Percentiles rank a stretch among this genome's conserved stretches.
Evolutionary conservation across 495 filamentous ascomycete genomes (phyloP).

Genomic region (Penicillium paxilli): DNA sequence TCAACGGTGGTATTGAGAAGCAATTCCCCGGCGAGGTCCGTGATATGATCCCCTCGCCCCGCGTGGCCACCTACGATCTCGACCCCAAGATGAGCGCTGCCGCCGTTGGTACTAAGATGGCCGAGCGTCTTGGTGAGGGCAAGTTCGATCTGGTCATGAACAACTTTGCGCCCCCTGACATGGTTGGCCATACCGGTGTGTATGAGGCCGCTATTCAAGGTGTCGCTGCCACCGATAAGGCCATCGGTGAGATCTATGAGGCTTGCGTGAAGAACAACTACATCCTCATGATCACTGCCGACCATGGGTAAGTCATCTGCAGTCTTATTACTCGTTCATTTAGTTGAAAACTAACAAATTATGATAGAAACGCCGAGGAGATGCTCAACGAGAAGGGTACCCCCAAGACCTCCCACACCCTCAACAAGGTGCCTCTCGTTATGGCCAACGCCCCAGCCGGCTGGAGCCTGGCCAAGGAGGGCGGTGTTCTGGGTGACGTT

Average conservation of each 20-base stretch:
- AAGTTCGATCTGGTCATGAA: constrained; percentile 98
- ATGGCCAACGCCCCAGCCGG: constrained; percentile 95
- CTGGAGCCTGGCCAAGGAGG: constrained; percentile 81
- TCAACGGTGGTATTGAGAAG: constrained; percentile 98
- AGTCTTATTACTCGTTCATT: background rate
- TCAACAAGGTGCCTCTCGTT: constrained; percentile 95
- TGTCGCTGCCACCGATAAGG: constrained; percentile 82
- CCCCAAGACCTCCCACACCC: constrained; percentile 97
- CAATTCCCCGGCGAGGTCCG: constrained; percentile 88
- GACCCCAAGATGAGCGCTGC: constrained; percentile 96
- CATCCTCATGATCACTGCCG: constrained; percentile 88
- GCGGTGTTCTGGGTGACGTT: constrained; percentile 92
- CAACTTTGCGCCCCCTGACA: constrained; percentile 99
- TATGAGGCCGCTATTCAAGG: constrained; percentile 93
- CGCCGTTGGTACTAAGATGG: constrained; percentile 81
- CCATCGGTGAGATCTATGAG: constrained; percentile 88
- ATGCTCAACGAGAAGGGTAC: constrained; percentile 95
- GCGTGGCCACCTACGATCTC: constrained; percentile 93
- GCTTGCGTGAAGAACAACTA: constrained; percentile 91
- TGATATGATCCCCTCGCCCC: constrained; percentile 69
- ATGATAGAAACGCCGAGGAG: constrained; percentile 86
- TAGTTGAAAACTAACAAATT: constrained; percentile 1
- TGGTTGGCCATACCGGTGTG: constrained; percentile 98
- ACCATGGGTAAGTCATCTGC: constrained; percentile 70
- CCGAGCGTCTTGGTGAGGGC: constrained; percentile 75